Conservation (phyloP, 305 asterid species). For the Fraxinus dipetala region DNA sequence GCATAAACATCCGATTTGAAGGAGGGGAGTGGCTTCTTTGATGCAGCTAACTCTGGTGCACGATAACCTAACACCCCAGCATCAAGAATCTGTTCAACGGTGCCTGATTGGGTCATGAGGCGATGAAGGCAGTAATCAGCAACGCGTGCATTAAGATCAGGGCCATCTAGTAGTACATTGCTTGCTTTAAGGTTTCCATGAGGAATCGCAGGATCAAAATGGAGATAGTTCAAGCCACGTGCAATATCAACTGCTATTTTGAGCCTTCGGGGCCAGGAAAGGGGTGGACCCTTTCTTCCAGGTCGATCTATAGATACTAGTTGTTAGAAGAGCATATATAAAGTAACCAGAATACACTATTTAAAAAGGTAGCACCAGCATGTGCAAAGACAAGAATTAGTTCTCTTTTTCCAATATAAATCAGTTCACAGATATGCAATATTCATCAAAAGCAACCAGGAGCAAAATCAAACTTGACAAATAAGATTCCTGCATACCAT, state of each 20-base stretch:
- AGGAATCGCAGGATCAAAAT: conserved; percentile 91
- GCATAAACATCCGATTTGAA: conserved; percentile 95
- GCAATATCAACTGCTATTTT: conserved; percentile 90
- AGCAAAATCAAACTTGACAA: neutral
- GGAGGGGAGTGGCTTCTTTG: conserved; percentile 84
- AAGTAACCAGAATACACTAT: neutral
- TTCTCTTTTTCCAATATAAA: neutral
- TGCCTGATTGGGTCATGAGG: conserved; percentile 94
- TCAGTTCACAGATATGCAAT: neutral
- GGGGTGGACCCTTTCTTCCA: conserved; percentile 77
- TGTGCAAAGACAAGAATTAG: neutral
- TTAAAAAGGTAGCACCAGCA: neutral
- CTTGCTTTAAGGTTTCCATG: conserved; percentile 96
- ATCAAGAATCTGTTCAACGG: conserved; percentile 86
- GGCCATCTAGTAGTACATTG: conserved; percentile 76
- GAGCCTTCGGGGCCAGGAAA: conserved; percentile 87
- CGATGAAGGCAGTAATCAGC: conserved; percentile 96
- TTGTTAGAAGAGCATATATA: conserved; percentile 1
- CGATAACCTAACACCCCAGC: conserved; percentile 96
- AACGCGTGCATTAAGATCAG: conserved; percentile 75
- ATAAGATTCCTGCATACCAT: neutral
- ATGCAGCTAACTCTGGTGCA: conserved; percentile 83
- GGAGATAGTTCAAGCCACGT: conserved; percentile 99
- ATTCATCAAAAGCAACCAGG: neutral
- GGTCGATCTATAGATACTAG: conserved; percentile 65